These are phyloP conservation scores for Eucalyptus paniculata DNA, from an alignment of 345 rosid genomes.

Conservation along the genomic window DNA sequence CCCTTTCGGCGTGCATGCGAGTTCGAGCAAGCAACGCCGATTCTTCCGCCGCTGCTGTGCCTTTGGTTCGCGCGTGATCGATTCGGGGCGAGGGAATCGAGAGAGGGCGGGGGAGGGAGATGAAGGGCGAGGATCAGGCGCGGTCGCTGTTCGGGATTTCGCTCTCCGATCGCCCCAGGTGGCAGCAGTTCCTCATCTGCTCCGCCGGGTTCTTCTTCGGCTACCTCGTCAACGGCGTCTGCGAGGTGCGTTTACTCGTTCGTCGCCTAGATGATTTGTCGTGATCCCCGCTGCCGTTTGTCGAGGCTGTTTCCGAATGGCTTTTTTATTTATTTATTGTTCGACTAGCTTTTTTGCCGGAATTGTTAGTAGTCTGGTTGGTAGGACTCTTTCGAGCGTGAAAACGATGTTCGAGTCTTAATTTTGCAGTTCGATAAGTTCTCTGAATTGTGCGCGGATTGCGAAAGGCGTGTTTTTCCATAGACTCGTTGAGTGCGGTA, in stretches of 20 bases:
- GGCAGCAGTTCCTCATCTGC: slow-evolving; percentile 84
- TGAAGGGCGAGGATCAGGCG: slow-evolving; percentile 61
- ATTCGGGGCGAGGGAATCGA: neutral
- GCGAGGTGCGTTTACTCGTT: slow-evolving; percentile 46
- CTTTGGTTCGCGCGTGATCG: neutral
- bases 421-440: neutral
- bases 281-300: neutral
- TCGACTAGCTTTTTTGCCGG: neutral
- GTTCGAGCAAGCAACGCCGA: too few species aligned
- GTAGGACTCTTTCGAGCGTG: neutral
- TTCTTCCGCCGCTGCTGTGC: too few species aligned
- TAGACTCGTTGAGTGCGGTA: neutral
- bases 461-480: neutral
- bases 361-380: neutral
- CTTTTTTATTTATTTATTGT: neutral
- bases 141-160: slow-evolving; percentile 61
- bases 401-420: neutral
- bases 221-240: slow-evolving; percentile 87
- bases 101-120: neutral
- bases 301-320: neutral
- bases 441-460: neutral
- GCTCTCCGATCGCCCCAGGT: slow-evolving; percentile 53
- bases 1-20: too few species aligned
- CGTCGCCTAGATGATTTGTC: neutral
- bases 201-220: slow-evolving; percentile 97